These are phyloP conservation scores for Microdochium bolleyi DNA, from an alignment of 2,329 filamentous ascomycete species.

Conservation along the genomic window DNA sequence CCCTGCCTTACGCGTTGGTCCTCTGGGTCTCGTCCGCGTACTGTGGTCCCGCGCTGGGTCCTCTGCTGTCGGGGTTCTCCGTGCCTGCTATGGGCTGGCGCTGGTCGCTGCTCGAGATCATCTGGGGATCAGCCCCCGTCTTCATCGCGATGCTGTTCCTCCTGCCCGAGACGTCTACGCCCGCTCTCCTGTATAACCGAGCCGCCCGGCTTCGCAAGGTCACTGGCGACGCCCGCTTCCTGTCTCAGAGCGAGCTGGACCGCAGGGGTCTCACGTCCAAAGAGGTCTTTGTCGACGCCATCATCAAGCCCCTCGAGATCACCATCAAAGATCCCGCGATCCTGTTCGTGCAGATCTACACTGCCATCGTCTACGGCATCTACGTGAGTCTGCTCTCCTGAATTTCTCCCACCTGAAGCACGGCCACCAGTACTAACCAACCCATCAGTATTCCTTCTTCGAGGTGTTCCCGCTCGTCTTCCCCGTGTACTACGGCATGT, in stretches of 20 bases:
- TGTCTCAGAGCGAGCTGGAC: constrained; percentile 57
- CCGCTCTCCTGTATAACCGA: constrained; percentile 53
- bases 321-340: constrained; percentile 54
- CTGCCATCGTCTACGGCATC: constrained; percentile 52
- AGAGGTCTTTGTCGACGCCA: constrained; percentile 41
- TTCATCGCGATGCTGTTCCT: constrained; percentile 54
- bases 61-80: constrained; percentile 52
- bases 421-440: too few relatives aligned
- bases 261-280: constrained; percentile 42
- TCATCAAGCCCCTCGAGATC: constrained; percentile 55
- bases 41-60: constrained; percentile 48
- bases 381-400: constrained; percentile 19
- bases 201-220: constrained; percentile 52
- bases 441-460: constrained; percentile 46
- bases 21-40: constrained; percentile 49
- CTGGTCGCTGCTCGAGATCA: constrained; percentile 57
- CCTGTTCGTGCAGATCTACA: constrained; percentile 54
- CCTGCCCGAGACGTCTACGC: constrained; percentile 55
- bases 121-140: constrained; percentile 52
- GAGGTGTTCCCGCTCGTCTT: constrained; percentile 62
- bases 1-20: constrained; percentile 50
- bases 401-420: not conserved
- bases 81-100: constrained; percentile 51
- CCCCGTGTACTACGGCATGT: constrained; percentile 50
- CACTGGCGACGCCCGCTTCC: constrained; percentile 48